Percentiles rank a stretch among this genome's conserved stretches.
Evolutionary conservation across 345 rosid species (phyloP).

Genomic region (Lepidium aucheri): DNA sequence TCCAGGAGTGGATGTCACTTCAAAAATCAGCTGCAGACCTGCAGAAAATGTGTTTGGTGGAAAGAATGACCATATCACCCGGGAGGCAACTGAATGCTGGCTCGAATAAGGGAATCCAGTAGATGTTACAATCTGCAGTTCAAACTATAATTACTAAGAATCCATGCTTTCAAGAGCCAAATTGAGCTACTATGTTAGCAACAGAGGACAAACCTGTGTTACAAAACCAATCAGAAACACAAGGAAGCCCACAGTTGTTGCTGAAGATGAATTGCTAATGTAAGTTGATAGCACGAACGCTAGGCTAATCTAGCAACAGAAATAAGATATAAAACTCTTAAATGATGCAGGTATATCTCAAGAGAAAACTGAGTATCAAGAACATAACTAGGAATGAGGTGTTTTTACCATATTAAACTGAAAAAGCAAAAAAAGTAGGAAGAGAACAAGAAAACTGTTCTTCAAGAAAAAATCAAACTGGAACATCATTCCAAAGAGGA

Average conservation of each 20-base stretch:
- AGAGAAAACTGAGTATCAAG: background rate
- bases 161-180: background rate
- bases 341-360: background rate
- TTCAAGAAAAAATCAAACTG: constrained; percentile 78
- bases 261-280: constrained; percentile 69
- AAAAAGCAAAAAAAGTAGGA: constrained; percentile 70
- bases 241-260: constrained; percentile 73
- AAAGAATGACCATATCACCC: constrained; percentile 64
- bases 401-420: constrained; percentile 73
- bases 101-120: constrained; percentile 51
- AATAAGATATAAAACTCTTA: background rate
- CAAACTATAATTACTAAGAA: constrained; percentile 13
- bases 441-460: constrained; percentile 61
- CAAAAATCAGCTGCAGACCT: constrained; percentile 39
- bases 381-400: constrained; percentile 4
- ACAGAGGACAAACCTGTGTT: constrained; percentile 55
- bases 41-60: constrained; percentile 79
- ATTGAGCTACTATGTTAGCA: constrained; percentile 3
- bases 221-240: constrained; percentile 62
- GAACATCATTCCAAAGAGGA: constrained; percentile 91
- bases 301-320: constrained; percentile 55
- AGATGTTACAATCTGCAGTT: constrained; percentile 41
- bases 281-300: constrained; percentile 77
- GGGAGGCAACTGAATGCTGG: background rate
- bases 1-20: constrained; percentile 44